Base-by-base conservation (phyloP, 805 yeast species). In the Priceomyces castillae region DNA sequence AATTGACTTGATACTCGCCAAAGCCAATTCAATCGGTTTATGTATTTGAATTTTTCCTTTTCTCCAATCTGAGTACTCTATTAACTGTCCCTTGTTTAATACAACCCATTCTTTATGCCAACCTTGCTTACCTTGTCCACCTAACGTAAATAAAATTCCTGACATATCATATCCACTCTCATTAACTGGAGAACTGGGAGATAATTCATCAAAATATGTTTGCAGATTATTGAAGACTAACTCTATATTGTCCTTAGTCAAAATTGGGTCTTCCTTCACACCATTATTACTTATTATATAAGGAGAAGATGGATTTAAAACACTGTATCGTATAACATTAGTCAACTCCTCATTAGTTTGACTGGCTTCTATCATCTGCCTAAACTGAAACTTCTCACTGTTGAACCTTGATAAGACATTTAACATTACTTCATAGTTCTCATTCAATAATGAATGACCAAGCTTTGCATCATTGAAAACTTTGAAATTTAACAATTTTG, bases 51-150 rank as follows among this genome's bases (percentile, higher is more conserved):
- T 76, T 15, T 71, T 69, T 16, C 88, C 88, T 43, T 74, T 78
- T 52, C 90, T 77, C 94, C 95, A 89, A 62, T 88, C 90, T 36
- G 84, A 74, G 57, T 77, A 88, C 56, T 88, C 94, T 35, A 73
- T 70, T 34, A 89, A 65, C 45, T 73, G 76, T 2, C 92, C 90
- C n/a, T 80, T 77, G 11, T 77, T 74, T 39, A 88, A 67, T 0
- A 82, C 86, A 0, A 89, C 86, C 90, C 95, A 86, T 59, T 84
- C 90, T 54, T 87, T 88, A 60, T 88, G 95, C 97, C 96, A 90
- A 2, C 85, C 84, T 17, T 70, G 77, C 46, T 77, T 77, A 0
- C 81, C 80, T 44, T 77, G 80, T 0, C 84, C 84, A 0, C 82
- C 82, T 30, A 77, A 64, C 1, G 79, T 71, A 53, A 76, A 80